Percentiles rank a stretch among this genome's conserved stretches.
Evolutionary conservation across 1,139 yeast species (phyloP).

Genomic region (Saccharomyces hybrid): DNA sequence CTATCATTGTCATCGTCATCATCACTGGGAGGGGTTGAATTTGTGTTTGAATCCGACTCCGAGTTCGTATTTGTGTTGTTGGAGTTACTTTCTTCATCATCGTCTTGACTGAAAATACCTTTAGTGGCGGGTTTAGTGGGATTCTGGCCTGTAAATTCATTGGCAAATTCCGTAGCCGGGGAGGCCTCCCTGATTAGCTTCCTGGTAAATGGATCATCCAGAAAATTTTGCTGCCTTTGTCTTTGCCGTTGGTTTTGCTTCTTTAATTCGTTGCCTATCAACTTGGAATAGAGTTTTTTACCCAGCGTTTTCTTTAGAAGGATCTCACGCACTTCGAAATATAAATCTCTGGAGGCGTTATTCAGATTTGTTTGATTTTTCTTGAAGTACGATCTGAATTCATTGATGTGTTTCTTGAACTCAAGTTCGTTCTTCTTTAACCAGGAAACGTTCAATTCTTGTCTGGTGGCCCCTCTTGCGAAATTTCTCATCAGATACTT

Average conservation of each 20-base stretch:
- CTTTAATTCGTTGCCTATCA: conserved; percentile 25
- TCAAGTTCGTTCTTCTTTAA: conserved; percentile 93
- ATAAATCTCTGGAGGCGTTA: conserved; percentile 70
- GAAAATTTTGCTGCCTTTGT: not conserved
- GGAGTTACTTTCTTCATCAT: conserved; percentile 4
- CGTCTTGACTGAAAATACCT: conserved; percentile 22
- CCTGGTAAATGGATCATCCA: conserved; percentile 4
- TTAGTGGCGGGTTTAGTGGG: not conserved
- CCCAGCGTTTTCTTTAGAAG: conserved; percentile 44
- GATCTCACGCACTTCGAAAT: conserved; percentile 74
- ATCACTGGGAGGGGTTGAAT: conserved; percentile 1
- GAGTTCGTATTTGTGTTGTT: conserved; percentile 3
- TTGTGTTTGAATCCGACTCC: conserved; percentile 2
- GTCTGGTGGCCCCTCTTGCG: conserved; percentile 94
- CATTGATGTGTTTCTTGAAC: conserved; percentile 79
- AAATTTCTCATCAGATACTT: conserved; percentile 93
- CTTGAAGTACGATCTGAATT: conserved; percentile 78
- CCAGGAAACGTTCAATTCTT: conserved; percentile 95
- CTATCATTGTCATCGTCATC: conserved; percentile 2
- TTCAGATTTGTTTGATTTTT: conserved; percentile 64
- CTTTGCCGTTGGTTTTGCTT: conserved; percentile 4
- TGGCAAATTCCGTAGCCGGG: conserved; percentile 60
- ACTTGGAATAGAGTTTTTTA: conserved; percentile 28
- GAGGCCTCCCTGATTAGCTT: conserved; percentile 33
- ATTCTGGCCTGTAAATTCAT: conserved; percentile 44